Base-by-base conservation (phyloP, 2,329 filamentous ascomycete species). In the Simplicillium aogashimaense region DNA sequence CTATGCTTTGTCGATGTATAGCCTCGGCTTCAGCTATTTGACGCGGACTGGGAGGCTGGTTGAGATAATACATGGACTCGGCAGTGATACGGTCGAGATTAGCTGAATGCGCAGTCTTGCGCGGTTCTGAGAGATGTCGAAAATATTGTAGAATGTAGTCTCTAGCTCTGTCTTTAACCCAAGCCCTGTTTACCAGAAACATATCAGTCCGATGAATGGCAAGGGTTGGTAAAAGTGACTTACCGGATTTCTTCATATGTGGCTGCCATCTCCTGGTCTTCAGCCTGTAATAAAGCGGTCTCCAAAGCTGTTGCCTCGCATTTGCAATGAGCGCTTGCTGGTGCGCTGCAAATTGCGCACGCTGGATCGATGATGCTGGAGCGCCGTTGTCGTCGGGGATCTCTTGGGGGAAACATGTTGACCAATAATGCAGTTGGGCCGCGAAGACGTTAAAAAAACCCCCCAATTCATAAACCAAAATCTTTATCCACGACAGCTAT, bases 131-230 rank as follows among this genome's bases (percentile, higher is more conserved):
- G 48, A 81, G 71, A 34, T 75, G 61, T 42, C 69, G 65, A 57
- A 80, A 83, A 59, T 82, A 80, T 47, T 74, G 70, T 42, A 83
- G 69, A 52, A 83, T 81, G 53, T 79, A 81, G 54, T 82, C 78
- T 57, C 81, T 76, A 43, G 78, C 78, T 50, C 79, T 78, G 44
- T 65, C 67, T 44, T 76, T 72, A 41, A 83, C 79, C 78, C 78
- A 83, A 42, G 64, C 59, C 40, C 78, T 83, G 45, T 20, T n/a
- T 9, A 25, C 20, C 20, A 25, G 20, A 25, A 7, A 15, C 13
- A 13, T 32, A 12, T 32, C 13, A n/a, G 13, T 32, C 30, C 30
- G 5, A 32, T 12, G 12, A 32, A 15, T 4, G 12, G 30, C 15
- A 15, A n/a, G n/a, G n/a, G 30, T 13, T 32, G 30, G 11, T 32